Percentiles rank a stretch among this genome's conserved stretches.
Conservation (phyloP, 1,139 yeast species). For the Yamadazyma friedrichii region DNA sequence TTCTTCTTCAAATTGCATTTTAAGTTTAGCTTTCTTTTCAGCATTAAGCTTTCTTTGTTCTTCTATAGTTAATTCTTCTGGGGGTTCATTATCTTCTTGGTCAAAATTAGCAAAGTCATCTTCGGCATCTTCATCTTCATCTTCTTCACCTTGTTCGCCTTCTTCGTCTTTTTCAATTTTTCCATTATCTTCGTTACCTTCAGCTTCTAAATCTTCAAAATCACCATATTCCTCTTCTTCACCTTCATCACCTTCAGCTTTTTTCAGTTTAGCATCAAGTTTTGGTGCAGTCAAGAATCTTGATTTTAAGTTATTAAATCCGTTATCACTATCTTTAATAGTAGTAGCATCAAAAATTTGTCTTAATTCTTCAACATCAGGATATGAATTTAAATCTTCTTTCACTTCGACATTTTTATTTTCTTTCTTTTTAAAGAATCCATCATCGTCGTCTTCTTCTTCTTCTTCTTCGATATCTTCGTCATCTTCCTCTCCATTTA, state of each 20-base stretch:
- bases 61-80: slow-evolving; percentile 52
- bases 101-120: slow-evolving; percentile 55
- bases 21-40: slow-evolving; percentile 81
- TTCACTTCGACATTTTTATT: slow-evolving; percentile 27
- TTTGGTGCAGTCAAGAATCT: slow-evolving; percentile 73
- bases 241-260: slow-evolving; percentile 20
- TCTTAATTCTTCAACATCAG: slow-evolving; percentile 49
- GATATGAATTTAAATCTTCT: slow-evolving; percentile 39
- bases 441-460: slow-evolving; percentile 49
- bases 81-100: slow-evolving; percentile 42
- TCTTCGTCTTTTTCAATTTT: slow-evolving; percentile 20
- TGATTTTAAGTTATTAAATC: slow-evolving; percentile 48
- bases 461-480: slow-evolving; percentile 43
- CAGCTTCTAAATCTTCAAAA: slow-evolving; percentile 74
- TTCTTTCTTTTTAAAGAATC: slow-evolving; percentile 58
- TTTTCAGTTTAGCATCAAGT: slow-evolving; percentile 36
- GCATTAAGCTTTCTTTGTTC: slow-evolving; percentile 81
- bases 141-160: slow-evolving; percentile 25
- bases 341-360: slow-evolving; percentile 49
- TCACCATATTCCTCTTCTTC: slow-evolving; percentile 66
- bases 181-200: slow-evolving; percentile 24
- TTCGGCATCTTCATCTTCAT: slow-evolving; percentile 32
- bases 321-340: slow-evolving; percentile 35
- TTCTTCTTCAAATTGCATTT: slow-evolving; percentile 88
- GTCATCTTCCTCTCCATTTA: slow-evolving; percentile 43